Conservation (phyloP, 2,329 filamentous ascomycete genomes). For the Trichophyton equinum region DNA sequence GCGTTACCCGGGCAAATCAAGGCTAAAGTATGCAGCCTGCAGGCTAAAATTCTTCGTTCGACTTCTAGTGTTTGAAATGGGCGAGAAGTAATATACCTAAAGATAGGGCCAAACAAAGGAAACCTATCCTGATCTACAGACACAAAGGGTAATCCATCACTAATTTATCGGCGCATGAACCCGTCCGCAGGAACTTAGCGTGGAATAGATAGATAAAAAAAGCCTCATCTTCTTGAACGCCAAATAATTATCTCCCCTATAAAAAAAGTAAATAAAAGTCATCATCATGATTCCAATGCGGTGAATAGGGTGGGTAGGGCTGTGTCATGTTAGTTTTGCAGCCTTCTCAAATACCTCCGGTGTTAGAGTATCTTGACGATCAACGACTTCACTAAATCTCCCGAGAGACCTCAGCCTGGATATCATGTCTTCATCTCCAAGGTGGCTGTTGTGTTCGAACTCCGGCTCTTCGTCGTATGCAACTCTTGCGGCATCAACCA, state of each 20-base stretch:
- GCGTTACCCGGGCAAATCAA: background rate
- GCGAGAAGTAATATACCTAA: background rate
- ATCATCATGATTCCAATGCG: background rate
- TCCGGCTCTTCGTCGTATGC: constrained; percentile 74
- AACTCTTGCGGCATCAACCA: constrained; percentile 75
- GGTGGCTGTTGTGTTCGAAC: constrained; percentile 59
- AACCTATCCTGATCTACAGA: background rate
- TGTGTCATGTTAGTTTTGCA: constrained; percentile 32
- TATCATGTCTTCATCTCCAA: constrained; percentile 57
- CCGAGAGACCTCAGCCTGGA: constrained; percentile 43
- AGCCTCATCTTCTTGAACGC: constrained; percentile 1
- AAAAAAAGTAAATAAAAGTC: background rate
- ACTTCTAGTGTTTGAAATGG: background rate
- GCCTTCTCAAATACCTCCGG: constrained; percentile 40
- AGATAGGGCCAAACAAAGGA: constrained; percentile 1
- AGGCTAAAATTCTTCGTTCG: background rate
- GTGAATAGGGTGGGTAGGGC: background rate
- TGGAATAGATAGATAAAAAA: background rate
- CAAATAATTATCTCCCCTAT: background rate
- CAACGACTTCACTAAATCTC: constrained; percentile 40
- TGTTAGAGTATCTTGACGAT: constrained; percentile 41
- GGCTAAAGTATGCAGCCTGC: background rate
- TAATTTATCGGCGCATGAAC: background rate
- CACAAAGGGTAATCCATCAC: background rate
- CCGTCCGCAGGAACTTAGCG: background rate